Percentiles rank a stretch among this genome's conserved stretches.
Conservation (phyloP, 805 yeast genomes). For the Priceomyces fermenticarens region DNA sequence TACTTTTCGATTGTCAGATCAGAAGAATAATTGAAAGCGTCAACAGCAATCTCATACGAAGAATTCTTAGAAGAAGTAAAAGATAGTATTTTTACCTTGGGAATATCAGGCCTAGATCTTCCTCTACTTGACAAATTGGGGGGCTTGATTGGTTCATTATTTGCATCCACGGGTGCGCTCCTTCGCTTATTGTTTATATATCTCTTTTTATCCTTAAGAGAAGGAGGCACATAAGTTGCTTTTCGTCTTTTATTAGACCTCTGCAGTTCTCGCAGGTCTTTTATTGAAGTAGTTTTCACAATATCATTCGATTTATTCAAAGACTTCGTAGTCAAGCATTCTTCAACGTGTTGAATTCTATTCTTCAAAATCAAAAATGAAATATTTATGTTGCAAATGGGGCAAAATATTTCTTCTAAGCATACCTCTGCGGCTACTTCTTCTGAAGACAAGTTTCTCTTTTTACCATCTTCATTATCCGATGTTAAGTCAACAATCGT, state of each 20-base stretch:
- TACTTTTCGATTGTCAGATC: constrained; percentile 48
- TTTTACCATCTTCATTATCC: constrained; percentile 1
- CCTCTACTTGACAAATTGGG: constrained; percentile 9
- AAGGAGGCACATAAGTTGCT: constrained; percentile 1
- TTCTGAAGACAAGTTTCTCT: background rate
- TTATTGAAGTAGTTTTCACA: constrained; percentile 16
- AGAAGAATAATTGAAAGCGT: constrained; percentile 57
- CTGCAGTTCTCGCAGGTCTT: background rate
- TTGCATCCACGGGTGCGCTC: background rate
- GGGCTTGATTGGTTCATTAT: constrained; percentile 8
- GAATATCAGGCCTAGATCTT: constrained; percentile 38
- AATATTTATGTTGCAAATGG: constrained; percentile 46
- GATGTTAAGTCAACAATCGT: constrained; percentile 15
- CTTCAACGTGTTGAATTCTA: constrained; percentile 54
- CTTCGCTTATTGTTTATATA: constrained; percentile 8
- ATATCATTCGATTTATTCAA: constrained; percentile 34
- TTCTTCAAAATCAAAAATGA: constrained; percentile 36
- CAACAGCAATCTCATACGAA: constrained; percentile 51
- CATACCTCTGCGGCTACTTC: background rate
- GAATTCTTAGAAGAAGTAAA: constrained; percentile 27
- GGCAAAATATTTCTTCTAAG: constrained; percentile 36
- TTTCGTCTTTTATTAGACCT: constrained; percentile 15
- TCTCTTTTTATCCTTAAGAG: constrained; percentile 13
- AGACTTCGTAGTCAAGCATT: constrained; percentile 38
- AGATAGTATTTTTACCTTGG: constrained; percentile 50